phyloP scores from a whole-genome alignment of 331 rosid species.

The Erythrophleum ivorense region DNA sequence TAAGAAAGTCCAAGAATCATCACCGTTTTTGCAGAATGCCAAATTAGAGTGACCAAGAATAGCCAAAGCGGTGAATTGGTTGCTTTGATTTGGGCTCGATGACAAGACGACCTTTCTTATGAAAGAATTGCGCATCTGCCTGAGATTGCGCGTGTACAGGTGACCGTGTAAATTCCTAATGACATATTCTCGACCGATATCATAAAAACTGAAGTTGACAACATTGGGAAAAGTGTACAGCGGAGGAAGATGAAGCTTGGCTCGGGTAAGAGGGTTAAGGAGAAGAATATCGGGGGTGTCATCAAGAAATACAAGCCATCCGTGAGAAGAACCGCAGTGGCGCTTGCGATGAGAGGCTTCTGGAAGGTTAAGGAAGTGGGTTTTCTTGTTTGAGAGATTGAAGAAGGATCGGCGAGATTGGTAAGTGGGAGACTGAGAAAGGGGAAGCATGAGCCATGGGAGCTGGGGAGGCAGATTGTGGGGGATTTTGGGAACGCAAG shows the following conservation, averaged over 20 bases:
- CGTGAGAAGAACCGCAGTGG: slow-evolving; percentile 73
- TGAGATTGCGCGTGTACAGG: slow-evolving; percentile 43
- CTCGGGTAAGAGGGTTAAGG: slow-evolving; percentile 62
- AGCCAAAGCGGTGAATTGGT: slow-evolving; percentile 56
- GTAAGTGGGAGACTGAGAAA: slow-evolving; percentile 32
- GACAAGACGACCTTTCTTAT: slow-evolving; percentile 63
- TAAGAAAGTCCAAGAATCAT: slow-evolving; percentile 55
- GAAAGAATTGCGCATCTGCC: slow-evolving; percentile 65
- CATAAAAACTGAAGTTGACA: slow-evolving; percentile 49
- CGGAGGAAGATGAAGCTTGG: slow-evolving; percentile 59
- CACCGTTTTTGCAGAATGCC: slow-evolving; percentile 53
- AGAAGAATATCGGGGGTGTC: slow-evolving; percentile 62
- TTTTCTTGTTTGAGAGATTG: slow-evolving; percentile 53
- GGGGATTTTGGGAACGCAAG: slow-evolving; percentile 53
- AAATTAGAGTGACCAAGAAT: slow-evolving; percentile 52
- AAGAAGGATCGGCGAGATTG: slow-evolving; percentile 54
- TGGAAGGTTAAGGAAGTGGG: slow-evolving; percentile 63
- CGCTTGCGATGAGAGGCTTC: slow-evolving; percentile 55
- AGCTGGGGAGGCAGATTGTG: slow-evolving; percentile 71
- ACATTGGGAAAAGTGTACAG: slow-evolving; percentile 69
- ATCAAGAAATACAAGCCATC: slow-evolving; percentile 66
- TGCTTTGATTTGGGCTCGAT: slow-evolving; percentile 37
- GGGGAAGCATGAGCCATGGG: slow-evolving; percentile 75
- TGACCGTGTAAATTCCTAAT: slow-evolving; percentile 45
- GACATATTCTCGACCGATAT: slow-evolving; percentile 61